Evolutionary conservation across 2,329 filamentous ascomycete species (phyloP).

Genomic region (Botrytis sinoallii): DNA sequence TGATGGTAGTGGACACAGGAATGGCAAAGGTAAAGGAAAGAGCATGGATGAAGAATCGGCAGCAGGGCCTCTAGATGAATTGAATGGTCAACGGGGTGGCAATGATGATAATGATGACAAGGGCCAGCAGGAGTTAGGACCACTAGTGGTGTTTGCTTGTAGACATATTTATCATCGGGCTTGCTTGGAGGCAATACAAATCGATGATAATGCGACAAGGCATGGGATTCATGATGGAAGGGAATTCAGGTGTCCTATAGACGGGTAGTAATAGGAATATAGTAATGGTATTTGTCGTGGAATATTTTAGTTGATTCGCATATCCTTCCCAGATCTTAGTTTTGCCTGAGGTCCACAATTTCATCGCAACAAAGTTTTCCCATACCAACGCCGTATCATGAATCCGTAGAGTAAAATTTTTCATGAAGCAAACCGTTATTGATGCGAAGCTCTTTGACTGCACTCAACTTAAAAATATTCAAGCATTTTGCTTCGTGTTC

Average conservation of each 20-base stretch:
- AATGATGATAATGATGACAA: constrained; percentile 35
- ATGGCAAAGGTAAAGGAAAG: constrained; percentile 37
- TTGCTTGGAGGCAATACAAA: constrained; percentile 65
- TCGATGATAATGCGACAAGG: constrained; percentile 49
- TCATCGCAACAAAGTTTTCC: background rate
- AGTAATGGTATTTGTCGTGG: constrained; percentile 17
- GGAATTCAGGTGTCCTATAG: constrained; percentile 39
- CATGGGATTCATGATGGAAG: constrained; percentile 48
- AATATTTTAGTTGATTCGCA: background rate
- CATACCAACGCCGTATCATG: background rate
- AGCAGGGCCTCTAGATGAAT: constrained; percentile 39
- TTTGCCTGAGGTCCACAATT: background rate
- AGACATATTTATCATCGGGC: constrained; percentile 67
- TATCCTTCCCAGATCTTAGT: background rate
- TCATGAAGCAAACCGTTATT: background rate
- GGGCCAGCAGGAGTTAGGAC: constrained; percentile 55
- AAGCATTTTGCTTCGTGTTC: background rate
- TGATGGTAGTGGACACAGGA: constrained; percentile 27
- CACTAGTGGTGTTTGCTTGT: constrained; percentile 66
- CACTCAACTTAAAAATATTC: background rate
- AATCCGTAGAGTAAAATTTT: background rate
- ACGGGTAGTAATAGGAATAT: constrained; percentile 42
- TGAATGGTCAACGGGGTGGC: constrained; percentile 31
- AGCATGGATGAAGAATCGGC: constrained; percentile 39
- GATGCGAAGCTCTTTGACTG: background rate